Base-by-base conservation (phyloP, 2,329 filamentous ascomycete genomes). In the Xylariomycetidae sp. region DNA sequence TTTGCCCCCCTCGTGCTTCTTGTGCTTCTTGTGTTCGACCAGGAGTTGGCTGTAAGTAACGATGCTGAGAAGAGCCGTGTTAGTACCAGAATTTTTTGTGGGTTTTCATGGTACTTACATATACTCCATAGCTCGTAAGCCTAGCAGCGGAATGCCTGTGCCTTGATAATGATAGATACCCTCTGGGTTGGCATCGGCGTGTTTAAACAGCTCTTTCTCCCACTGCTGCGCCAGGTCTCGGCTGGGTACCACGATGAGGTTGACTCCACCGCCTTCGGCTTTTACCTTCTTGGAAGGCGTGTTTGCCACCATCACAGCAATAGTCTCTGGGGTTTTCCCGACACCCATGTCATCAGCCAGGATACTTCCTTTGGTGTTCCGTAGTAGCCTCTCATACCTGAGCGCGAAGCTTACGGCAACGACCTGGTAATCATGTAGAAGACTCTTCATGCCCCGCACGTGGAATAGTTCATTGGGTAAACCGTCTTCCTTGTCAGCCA, bases 311-410 rank as follows among this genome's bases (percentile, higher is more conserved):
- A 39, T 35, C 7, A 39, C 42, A n/a, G 29, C 36, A 12, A 42
- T 42, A 1, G 39, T 4, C 16, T 44, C 31, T 4, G 39, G 16
- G 5, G 42, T 42, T 25, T 44, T 44, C 12, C 42, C 42, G 13
- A 44, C 24, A 4, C 42, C 42, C 39, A 43, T 43, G 5, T 40
- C 38, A 19, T 44, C 42, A 8, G 39, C 42, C 9, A 44, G 22
- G 10, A 44, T 44, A n/a, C n/a, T n/a, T n/a, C n/a, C n/a, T n/a
- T n/a, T n/a, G n/a, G n/a, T n/a, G n/a, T n/a, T n/a, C n/a, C n/a
- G n/a, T n/a, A n/a, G n/a, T n/a, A n/a, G n/a, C n/a, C n/a, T n/a
- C n/a, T n/a, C n/a, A n/a, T n/a, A n/a, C n/a, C n/a, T n/a, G n/a
- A n/a, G n/a, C n/a, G n/a, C n/a, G n/a, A n/a, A n/a, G n/a, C n/a